phyloP scores from a whole-genome alignment of 176 grass and related monocot species.

The Oryza meridionalis region DNA sequence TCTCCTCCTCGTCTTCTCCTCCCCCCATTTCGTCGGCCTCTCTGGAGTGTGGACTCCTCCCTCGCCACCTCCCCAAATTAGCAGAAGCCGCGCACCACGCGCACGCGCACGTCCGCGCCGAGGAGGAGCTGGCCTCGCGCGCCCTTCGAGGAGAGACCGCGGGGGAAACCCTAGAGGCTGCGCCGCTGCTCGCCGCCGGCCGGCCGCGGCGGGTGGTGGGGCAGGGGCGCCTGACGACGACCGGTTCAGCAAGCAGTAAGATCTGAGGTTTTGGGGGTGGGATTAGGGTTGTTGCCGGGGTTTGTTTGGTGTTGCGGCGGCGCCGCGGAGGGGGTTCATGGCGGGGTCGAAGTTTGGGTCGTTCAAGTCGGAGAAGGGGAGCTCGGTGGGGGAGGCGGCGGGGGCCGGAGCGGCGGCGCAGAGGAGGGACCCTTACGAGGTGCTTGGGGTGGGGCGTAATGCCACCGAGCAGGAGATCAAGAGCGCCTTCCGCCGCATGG shows the following conservation, averaged over 20 bases:
- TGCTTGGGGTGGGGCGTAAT: slow-evolving; percentile 75
- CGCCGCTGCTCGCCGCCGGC: not conserved
- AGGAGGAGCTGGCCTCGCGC: not conserved
- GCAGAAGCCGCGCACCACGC: not conserved
- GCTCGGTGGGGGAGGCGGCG: slow-evolving; percentile 20
- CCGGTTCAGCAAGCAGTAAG: slow-evolving; percentile 34
- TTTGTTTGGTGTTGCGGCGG: not conserved
- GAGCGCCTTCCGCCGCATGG: slow-evolving; percentile 90
- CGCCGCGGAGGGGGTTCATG: slow-evolving; percentile 49
- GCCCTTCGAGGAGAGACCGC: too few species aligned
- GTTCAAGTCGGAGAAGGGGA: slow-evolving; percentile 74
- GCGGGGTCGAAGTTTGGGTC: slow-evolving; percentile 72
- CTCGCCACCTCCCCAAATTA: slow-evolving; percentile 33
- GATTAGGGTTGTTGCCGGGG: not conserved
- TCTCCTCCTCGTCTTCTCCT: slow-evolving; percentile 2
- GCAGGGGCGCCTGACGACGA: not conserved
- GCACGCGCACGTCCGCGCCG: not conserved
- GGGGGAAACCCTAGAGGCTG: not conserved
- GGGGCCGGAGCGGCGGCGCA: slow-evolving; percentile 46
- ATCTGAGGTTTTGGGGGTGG: slow-evolving; percentile 24
- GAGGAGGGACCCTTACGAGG: slow-evolving; percentile 95
- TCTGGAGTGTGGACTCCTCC: not conserved
- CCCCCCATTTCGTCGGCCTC: slow-evolving; percentile 10
- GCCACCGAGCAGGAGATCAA: slow-evolving; percentile 97
- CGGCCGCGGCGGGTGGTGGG: slow-evolving; percentile 25